Evolutionary conservation across 768 basidiomycete genomes (phyloP).

Genomic region (Rhizopogon vesiculosus): DNA sequence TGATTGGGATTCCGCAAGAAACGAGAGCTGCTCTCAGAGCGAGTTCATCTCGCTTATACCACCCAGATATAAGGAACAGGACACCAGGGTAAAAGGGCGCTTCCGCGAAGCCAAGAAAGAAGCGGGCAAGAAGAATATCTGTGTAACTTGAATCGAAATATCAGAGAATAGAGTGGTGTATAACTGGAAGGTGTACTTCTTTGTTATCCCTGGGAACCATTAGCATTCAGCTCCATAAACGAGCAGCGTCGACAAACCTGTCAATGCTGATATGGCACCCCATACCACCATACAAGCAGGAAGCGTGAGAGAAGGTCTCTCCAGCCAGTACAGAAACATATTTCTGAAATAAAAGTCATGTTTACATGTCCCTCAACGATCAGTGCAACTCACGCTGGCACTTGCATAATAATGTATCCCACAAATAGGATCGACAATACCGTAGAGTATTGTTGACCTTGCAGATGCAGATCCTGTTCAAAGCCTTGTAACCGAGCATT

Average conservation of each 20-base stretch:
- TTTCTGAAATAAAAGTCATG: conserved; percentile 11
- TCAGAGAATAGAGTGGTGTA: not conserved
- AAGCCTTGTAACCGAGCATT: conserved; percentile 20
- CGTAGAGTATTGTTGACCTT: conserved; percentile 20
- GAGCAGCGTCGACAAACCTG: conserved; percentile 18
- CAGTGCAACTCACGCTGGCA: conserved; percentile 8
- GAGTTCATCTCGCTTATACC: conserved; percentile 37
- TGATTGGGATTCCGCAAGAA: conserved; percentile 34
- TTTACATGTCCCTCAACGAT: too few relatives aligned
- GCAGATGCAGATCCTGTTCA: conserved; percentile 17
- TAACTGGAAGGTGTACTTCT: not conserved
- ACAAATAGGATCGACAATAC: conserved; percentile 19
- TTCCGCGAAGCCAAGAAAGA: conserved; percentile 38
- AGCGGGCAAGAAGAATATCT: conserved; percentile 29
- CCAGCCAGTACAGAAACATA: conserved; percentile 27
- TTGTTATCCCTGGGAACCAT: not conserved
- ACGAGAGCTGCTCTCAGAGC: conserved; percentile 31
- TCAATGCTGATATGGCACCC: conserved; percentile 33
- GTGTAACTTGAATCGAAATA: conserved; percentile 4
- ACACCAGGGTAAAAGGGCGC: conserved; percentile 25
- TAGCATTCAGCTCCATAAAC: not conserved
- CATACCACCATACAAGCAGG: conserved; percentile 26
- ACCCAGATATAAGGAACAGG: conserved; percentile 29
- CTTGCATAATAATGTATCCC: conserved; percentile 23
- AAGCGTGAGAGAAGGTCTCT: conserved; percentile 22